These are phyloP conservation scores for Neofusicoccum laricinum DNA, from an alignment of 2,329 filamentous ascomycete genomes.

Conservation along the genomic window DNA sequence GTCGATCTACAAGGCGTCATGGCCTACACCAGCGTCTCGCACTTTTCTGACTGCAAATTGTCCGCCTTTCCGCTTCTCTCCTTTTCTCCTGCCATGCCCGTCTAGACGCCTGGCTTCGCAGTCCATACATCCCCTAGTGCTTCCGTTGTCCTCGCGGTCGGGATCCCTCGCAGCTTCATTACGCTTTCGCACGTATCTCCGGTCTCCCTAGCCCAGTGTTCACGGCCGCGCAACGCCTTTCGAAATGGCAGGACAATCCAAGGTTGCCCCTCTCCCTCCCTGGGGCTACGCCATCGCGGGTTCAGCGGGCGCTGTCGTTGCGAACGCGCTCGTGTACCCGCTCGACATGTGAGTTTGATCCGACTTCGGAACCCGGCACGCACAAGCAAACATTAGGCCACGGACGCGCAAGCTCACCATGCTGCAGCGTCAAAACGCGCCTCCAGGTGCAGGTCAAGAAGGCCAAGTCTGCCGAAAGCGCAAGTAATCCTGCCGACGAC, in stretches of 20 bases:
- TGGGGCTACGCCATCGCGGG: constrained; percentile 94
- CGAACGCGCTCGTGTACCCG: constrained; percentile 93
- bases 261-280: constrained; percentile 71
- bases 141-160: not conserved
- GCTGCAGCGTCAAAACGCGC: constrained; percentile 84
- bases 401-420: not conserved
- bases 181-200: not conserved
- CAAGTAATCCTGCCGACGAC: constrained; percentile 45
- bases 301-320: constrained; percentile 86
- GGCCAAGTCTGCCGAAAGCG: constrained; percentile 30
- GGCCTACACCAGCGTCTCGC: constrained; percentile 3
- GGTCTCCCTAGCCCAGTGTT: constrained; percentile 5
- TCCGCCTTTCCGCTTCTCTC: not conserved
- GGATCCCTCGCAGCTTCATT: not conserved
- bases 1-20: constrained; percentile 11
- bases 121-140: not conserved
- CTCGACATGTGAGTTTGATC: constrained; percentile 77
- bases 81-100: not conserved
- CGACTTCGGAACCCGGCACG: constrained; percentile 8
- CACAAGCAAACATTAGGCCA: not conserved
- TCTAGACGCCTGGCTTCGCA: not conserved
- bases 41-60: not conserved
- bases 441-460: constrained; percentile 88
- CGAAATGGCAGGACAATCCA: constrained; percentile 57
- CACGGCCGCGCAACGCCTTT: not conserved